Conservation (phyloP, 371 early-diverging fungal genomes). For the Homolaphlyctis polyrhiza region DNA sequence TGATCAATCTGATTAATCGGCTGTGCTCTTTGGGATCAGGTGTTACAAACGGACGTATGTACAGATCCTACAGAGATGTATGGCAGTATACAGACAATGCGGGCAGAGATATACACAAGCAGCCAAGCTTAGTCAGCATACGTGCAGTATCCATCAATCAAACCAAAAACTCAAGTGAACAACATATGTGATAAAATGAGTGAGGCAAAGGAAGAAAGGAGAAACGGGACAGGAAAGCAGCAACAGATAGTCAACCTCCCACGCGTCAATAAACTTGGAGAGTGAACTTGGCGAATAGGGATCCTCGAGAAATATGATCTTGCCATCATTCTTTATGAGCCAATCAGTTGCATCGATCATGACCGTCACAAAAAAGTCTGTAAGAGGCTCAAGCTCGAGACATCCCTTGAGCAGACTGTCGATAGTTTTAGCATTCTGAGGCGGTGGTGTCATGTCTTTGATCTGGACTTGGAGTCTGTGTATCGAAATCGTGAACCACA, state of each 20-base stretch:
- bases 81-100: too few relatives aligned
- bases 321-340: not conserved
- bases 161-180: too few relatives aligned
- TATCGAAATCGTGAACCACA: not conserved
- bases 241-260: conserved; percentile 4
- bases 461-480: not conserved
- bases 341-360: conserved; percentile 7
- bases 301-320: not conserved
- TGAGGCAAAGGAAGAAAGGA: too few relatives aligned
- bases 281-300: not conserved
- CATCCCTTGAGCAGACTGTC: not conserved
- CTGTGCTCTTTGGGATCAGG: not conserved
- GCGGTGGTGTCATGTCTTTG: not conserved
- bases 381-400: conserved; percentile 2
- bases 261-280: not conserved
- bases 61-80: not conserved
- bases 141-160: too few relatives aligned
- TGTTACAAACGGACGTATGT: not conserved
- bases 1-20: not conserved
- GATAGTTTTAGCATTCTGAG: not conserved
- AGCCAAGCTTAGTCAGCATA: too few relatives aligned
- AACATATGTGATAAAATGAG: too few relatives aligned
- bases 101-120: too few relatives aligned
- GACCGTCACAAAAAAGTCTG: not conserved
- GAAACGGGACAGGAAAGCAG: too few relatives aligned